Base-by-base conservation (phyloP, 148 eudicot species). In the Suaeda aralocaspica region DNA sequence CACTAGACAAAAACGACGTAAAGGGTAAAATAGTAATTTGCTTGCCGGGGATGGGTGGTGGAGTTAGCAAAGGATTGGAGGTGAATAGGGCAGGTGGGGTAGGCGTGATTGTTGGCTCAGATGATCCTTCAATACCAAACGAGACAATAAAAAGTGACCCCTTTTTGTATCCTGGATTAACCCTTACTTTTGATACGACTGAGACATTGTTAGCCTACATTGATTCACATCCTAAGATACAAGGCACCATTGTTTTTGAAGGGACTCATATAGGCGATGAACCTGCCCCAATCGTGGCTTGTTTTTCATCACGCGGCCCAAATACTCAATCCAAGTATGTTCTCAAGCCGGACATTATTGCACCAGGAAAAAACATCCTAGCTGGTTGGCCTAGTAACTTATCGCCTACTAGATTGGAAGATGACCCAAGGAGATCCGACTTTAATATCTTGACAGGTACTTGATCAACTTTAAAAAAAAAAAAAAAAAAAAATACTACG, bases 251-350 rank as follows among this genome's bases (percentile, higher is more conserved):
- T 18, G 22, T 48, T 15, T 77, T 79, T 18, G 59, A 28, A 7
- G 83, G 80, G 28, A 86, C 87, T 16, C 58, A 15, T 25, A 21
- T 78, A 29, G 83, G 79, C 9, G 58, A 55, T 57, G 64, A 70
- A 44, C 84, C 77, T 1, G 71, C 87, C 13, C 89, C 87, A 3
- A 68, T 76, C 0, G 83, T 85, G 21, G 81, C 83, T 1, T 69
- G 60, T 0, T 83, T 79, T 64, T 73, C 81, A 15, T 85, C 89
- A 5, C 77, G 89, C 16, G 89, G 89, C 9, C 89, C 86, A 9
- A 74, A 64, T 19, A 1, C 5, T 2, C 25, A 59, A 28, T 52
- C 75, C 1, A 52, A 57, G 21, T 69, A 76, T 18, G 72, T 85
- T 4, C 51, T 85, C 15, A 85, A 85, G 67, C 89, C 89, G 1